phyloP scores from a whole-genome alignment of 169 alveolate genomes.

The Cryptosporidium viatorum region DNA sequence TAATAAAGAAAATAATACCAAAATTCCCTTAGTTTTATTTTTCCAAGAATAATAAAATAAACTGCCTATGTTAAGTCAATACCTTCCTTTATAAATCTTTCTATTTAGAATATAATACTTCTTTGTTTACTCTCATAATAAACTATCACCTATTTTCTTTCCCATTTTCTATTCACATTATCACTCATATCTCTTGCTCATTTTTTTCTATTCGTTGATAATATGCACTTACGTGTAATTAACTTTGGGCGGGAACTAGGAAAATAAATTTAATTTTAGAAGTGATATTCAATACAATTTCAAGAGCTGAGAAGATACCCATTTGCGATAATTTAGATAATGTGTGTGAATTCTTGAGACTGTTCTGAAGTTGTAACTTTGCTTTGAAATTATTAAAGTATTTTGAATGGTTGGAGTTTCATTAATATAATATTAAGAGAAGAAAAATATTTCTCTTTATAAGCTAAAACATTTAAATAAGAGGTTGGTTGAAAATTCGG shows the following conservation, averaged over 20 bases:
- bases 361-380: background rate
- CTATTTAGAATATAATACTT: no score
- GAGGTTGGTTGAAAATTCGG: background rate
- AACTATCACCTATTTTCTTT: background rate
- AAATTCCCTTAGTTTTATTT: no score
- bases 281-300: background rate
- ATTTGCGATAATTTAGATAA: background rate
- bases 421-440: background rate
- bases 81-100: no score
- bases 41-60: no score
- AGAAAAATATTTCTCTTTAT: background rate
- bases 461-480: background rate
- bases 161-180: background rate
- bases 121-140: background rate
- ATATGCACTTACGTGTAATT: background rate
- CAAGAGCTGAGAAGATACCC: background rate
- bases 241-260: conserved; percentile 1
- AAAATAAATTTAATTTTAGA: background rate
- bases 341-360: background rate
- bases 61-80: background rate
- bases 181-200: background rate
- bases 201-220: no score
- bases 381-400: background rate
- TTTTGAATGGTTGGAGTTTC: background rate
- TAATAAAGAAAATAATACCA: background rate